Conservation (phyloP, 108 stramenopile genomes). For the Pseudonitzschia multistriata region DNA sequence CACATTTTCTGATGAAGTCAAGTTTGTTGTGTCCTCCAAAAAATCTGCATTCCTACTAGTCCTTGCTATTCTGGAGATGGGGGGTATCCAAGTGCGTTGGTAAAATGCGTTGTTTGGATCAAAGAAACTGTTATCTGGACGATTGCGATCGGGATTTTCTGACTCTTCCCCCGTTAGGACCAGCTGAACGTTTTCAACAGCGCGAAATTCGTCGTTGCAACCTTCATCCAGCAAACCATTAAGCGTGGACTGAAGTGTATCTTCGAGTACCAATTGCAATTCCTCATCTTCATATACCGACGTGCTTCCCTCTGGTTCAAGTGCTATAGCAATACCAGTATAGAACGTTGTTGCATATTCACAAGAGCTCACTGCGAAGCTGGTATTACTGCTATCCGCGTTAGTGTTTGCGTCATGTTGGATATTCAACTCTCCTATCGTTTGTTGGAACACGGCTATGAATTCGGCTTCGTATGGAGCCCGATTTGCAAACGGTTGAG, state of each 20-base stretch:
- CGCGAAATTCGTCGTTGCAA: conserved; percentile 17
- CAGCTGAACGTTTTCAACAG: conserved; percentile 1
- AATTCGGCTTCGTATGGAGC: conserved; percentile 18
- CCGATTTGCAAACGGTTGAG: conserved; percentile 9
- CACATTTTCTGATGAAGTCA: too few relatives aligned
- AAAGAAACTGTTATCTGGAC: too few relatives aligned
- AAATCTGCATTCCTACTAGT: too few relatives aligned
- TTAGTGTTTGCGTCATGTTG: too few relatives aligned
- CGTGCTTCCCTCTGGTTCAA: neutral
- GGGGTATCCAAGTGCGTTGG: too few relatives aligned
- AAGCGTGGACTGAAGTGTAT: neutral
- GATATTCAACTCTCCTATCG: neutral
- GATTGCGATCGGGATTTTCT: too few relatives aligned
- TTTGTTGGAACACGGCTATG: neutral
- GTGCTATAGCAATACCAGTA: neutral
- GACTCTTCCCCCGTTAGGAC: neutral
- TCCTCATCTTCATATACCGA: neutral
- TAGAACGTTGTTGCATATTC: conserved; percentile 5
- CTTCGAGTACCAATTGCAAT: neutral
- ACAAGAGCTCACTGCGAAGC: neutral
- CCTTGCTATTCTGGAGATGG: too few relatives aligned
- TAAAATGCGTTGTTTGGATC: too few relatives aligned
- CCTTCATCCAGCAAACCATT: neutral
- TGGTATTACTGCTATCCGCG: neutral
- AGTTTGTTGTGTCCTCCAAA: too few relatives aligned